phyloP scores from a whole-genome alignment of 768 basidiomycete species.

The Termitomyces sp. region DNA sequence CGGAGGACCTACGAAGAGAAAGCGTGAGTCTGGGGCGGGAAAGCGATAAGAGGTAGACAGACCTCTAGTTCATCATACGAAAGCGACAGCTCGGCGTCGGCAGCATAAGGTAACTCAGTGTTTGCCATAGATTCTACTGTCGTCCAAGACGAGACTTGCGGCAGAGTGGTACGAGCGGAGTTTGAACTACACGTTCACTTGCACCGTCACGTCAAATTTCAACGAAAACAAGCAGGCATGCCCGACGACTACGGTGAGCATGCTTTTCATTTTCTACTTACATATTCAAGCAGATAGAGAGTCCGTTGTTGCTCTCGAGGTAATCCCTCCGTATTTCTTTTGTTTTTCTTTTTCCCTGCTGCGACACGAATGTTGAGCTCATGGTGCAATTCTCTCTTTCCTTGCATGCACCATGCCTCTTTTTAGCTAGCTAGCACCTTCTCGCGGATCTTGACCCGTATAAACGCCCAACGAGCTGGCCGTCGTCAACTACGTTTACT shows the following conservation, averaged over 20 bases:
- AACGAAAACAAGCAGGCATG: constrained; percentile 29
- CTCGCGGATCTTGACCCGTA: constrained; percentile 30
- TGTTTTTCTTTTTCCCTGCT: constrained; percentile 32
- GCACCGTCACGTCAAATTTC: constrained; percentile 20
- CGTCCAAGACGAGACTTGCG: neutral
- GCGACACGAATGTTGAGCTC: constrained; percentile 48
- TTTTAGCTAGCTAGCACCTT: constrained; percentile 65
- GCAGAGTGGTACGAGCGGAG: constrained; percentile 36
- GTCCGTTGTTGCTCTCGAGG: constrained; percentile 15
- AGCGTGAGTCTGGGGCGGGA: neutral
- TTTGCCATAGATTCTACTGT: constrained; percentile 37
- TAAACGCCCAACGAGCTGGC: constrained; percentile 29
- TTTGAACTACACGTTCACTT: constrained; percentile 26
- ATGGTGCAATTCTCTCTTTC: constrained; percentile 54
- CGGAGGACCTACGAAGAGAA: constrained; percentile 63
- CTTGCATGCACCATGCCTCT: constrained; percentile 57
- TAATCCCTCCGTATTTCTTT: constrained; percentile 18
- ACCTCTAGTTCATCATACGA: constrained; percentile 91
- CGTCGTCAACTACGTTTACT: constrained; percentile 38
- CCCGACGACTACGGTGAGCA: constrained; percentile 56
- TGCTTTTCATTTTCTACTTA: constrained; percentile 18
- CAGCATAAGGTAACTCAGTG: constrained; percentile 92
- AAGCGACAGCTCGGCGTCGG: constrained; percentile 87
- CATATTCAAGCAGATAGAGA: constrained; percentile 2
- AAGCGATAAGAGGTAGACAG: constrained; percentile 9